Evolutionary conservation across 139 green algal species (phyloP).

Genomic region (Picochlorum costavermella): DNA sequence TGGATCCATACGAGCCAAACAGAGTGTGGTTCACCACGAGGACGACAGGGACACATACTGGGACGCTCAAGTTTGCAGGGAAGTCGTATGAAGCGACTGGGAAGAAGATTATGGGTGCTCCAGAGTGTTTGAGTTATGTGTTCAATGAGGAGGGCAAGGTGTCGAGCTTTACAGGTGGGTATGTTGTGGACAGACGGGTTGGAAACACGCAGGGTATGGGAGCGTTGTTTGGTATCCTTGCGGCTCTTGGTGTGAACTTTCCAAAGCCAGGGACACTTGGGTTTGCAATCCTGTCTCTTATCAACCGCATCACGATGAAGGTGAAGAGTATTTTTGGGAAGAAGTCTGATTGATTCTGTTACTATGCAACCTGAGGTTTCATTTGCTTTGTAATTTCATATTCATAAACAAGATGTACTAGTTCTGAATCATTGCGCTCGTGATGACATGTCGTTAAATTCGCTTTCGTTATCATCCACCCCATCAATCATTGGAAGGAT

Average conservation of each 20-base stretch:
- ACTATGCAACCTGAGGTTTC: not conserved
- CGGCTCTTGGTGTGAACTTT: conserved; percentile 40
- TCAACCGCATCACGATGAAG: conserved; percentile 10
- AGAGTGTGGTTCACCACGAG: conserved; percentile 58
- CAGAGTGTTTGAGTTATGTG: conserved; percentile 38
- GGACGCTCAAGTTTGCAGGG: conserved; percentile 37
- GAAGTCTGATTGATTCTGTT: conserved; percentile 9
- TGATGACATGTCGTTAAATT: not conserved
- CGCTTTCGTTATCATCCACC: not conserved
- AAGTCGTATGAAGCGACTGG: conserved; percentile 36
- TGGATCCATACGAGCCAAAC: conserved; percentile 56
- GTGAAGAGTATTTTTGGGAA: conserved; percentile 13
- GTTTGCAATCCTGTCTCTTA: conserved; percentile 8
- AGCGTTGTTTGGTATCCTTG: conserved; percentile 59
- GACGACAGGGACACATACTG: conserved; percentile 38
- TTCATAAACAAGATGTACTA: no score
- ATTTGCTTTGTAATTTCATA: not conserved
- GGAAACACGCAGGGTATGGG: conserved; percentile 61
- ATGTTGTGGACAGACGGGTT: conserved; percentile 43
- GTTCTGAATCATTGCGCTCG: not conserved
- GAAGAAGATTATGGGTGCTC: conserved; percentile 32
- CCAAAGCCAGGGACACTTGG: conserved; percentile 28
- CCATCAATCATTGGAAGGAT: conserved; percentile 12
- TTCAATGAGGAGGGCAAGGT: conserved; percentile 57
- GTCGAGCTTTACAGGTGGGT: conserved; percentile 51